Percentiles rank a stretch among this genome's conserved stretches.
phyloP scores from a whole-genome alignment of 2,329 filamentous ascomycete species.

The Cordyceps pruinosa region DNA sequence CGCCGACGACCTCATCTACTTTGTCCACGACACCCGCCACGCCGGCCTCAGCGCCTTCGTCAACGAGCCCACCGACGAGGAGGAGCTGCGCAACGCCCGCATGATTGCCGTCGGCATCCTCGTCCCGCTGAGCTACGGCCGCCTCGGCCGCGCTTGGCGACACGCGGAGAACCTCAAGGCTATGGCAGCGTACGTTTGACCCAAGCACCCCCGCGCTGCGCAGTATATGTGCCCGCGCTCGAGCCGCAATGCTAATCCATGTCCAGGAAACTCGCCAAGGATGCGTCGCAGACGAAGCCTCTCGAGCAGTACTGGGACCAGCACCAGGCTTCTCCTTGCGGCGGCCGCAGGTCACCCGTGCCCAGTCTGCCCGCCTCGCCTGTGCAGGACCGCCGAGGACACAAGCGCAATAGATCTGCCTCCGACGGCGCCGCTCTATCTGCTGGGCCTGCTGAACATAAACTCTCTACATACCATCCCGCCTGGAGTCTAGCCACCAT shows the following conservation, averaged over 20 bases:
- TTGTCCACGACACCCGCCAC: slow-evolving; percentile 71
- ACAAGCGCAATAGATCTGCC: slow-evolving; percentile 50
- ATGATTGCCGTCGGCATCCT: slow-evolving; percentile 90
- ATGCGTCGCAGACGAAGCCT: slow-evolving; percentile 54
- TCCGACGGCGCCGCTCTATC: slow-evolving; percentile 56
- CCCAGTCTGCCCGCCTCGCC: slow-evolving; percentile 34
- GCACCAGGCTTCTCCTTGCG: slow-evolving; percentile 26
- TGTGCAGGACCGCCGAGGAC: slow-evolving; percentile 32
- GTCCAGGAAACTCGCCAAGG: slow-evolving; percentile 52
- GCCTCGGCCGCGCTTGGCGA: slow-evolving; percentile 81
- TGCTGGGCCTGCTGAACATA: slow-evolving; percentile 51
- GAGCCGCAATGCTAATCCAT: neutral
- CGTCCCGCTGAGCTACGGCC: slow-evolving; percentile 77
- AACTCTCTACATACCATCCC: slow-evolving; percentile 72
- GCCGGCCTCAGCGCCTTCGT: slow-evolving; percentile 89
- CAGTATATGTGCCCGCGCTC: neutral
- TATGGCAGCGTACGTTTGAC: slow-evolving; percentile 56
- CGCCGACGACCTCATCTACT: slow-evolving; percentile 84
- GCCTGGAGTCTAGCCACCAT: slow-evolving; percentile 74
- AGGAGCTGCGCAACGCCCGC: slow-evolving; percentile 72
- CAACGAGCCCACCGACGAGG: slow-evolving; percentile 71
- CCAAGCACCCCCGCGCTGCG: no score
- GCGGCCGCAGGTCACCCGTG: slow-evolving; percentile 36
- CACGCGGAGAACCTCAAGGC: slow-evolving; percentile 71
- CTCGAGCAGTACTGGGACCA: slow-evolving; percentile 77